Evolutionary conservation across 306 rosid genomes (phyloP).

Genomic region (Mucuna pruriens): DNA sequence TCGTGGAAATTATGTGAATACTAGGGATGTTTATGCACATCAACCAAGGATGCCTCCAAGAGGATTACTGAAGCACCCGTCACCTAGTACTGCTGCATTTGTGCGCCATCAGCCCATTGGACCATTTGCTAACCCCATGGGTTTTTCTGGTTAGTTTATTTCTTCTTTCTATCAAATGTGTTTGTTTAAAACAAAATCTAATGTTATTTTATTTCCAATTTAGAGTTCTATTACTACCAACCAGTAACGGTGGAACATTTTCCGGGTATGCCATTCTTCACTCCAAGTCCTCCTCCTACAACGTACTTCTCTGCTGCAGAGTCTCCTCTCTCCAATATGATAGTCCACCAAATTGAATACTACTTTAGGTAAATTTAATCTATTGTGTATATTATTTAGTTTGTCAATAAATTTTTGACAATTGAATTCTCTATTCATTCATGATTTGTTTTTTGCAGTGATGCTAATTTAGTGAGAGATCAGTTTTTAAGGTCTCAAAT

Average conservation of each 20-base stretch:
- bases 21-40: constrained; percentile 58
- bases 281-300: constrained; percentile 54
- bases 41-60: constrained; percentile 65
- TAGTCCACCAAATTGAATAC: constrained; percentile 74
- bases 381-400: neutral
- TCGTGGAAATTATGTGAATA: constrained; percentile 59
- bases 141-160: constrained; percentile 57
- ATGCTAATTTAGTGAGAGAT: constrained; percentile 70
- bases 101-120: constrained; percentile 51
- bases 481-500: constrained; percentile 59
- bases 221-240: constrained; percentile 68
- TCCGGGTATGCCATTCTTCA: constrained; percentile 55
- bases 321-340: constrained; percentile 45
- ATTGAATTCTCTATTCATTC: constrained; percentile 7
- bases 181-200: constrained; percentile 7
- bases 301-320: constrained; percentile 53
- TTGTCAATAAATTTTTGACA: neutral
- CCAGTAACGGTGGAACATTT: constrained; percentile 58
- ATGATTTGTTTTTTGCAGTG: constrained; percentile 57
- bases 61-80: constrained; percentile 66
- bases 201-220: constrained; percentile 11
- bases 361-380: constrained; percentile 70
- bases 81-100: constrained; percentile 54
- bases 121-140: constrained; percentile 58
- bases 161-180: neutral